Conservation (phyloP, 805 yeast species). For the Lipomyces spencermartinsiae region DNA sequence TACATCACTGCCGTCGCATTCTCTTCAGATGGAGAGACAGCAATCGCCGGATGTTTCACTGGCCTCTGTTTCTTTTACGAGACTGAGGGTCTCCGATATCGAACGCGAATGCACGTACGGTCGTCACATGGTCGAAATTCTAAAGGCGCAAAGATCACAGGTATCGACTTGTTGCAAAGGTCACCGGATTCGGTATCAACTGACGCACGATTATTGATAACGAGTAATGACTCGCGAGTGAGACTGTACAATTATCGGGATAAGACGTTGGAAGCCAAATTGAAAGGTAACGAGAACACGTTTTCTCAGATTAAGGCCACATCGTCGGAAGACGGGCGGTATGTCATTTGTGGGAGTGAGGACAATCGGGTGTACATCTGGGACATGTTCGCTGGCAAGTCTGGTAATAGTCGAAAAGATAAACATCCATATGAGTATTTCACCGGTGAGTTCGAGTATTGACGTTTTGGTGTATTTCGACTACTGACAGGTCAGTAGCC, state of each 20-base stretch:
- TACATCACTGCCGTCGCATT: slow-evolving; percentile 77
- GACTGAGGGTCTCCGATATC: slow-evolving; percentile 66
- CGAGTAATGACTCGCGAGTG: slow-evolving; percentile 83
- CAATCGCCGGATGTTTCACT: slow-evolving; percentile 77
- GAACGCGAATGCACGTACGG: slow-evolving; percentile 53
- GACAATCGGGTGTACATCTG: slow-evolving; percentile 88
- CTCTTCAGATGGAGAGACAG: slow-evolving; percentile 65
- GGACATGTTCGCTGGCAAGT: slow-evolving; percentile 51
- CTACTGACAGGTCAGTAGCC: slow-evolving; percentile 74
- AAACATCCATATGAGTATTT: slow-evolving; percentile 37
- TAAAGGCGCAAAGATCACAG: slow-evolving; percentile 72
- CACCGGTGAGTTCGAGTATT: slow-evolving; percentile 21
- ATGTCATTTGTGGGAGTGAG: slow-evolving; percentile 81
- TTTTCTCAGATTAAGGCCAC: slow-evolving; percentile 76
- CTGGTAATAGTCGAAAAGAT: slow-evolving; percentile 40
- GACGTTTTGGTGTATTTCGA: slow-evolving; percentile 50
- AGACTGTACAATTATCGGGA: slow-evolving; percentile 66
- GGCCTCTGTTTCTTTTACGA: slow-evolving; percentile 69
- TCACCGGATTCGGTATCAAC: slow-evolving; percentile 40
- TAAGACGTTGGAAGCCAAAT: slow-evolving; percentile 64
- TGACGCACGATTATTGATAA: slow-evolving; percentile 58
- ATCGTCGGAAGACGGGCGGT: slow-evolving; percentile 60
- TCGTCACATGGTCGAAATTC: slow-evolving; percentile 44
- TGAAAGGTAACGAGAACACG: slow-evolving; percentile 75
- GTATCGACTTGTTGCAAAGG: slow-evolving; percentile 56